phyloP scores from a whole-genome alignment of 768 basidiomycete species.

The Amanita rubescens region DNA sequence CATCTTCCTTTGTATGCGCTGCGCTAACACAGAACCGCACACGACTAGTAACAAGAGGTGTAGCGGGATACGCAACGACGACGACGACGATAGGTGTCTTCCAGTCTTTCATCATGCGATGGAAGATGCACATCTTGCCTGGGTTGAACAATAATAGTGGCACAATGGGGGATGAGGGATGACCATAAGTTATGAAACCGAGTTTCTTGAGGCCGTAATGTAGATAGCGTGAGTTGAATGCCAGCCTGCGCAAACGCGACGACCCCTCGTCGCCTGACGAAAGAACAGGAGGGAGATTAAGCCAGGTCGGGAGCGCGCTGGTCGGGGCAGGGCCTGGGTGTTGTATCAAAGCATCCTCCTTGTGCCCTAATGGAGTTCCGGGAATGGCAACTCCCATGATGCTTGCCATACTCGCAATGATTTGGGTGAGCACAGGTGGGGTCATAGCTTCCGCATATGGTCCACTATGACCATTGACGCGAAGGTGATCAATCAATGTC shows the following conservation, averaged over 20 bases:
- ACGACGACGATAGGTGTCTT: slow-evolving; percentile 81
- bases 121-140: slow-evolving; percentile 90
- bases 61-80: slow-evolving; percentile 87
- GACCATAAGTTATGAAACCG: slow-evolving; percentile 95
- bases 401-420: slow-evolving; percentile 88
- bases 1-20: slow-evolving; percentile 94
- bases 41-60: slow-evolving; percentile 79
- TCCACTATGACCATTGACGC: slow-evolving; percentile 73
- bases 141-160: slow-evolving; percentile 89
- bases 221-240: slow-evolving; percentile 94
- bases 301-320: slow-evolving; percentile 66
- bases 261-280: slow-evolving; percentile 81
- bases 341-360: slow-evolving; percentile 13
- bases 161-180: slow-evolving; percentile 86
- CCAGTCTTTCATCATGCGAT: slow-evolving; percentile 78
- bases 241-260: slow-evolving; percentile 76
- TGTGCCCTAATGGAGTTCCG: slow-evolving; percentile 28
- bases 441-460: slow-evolving; percentile 87
- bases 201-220: slow-evolving; percentile 79
- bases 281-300: slow-evolving; percentile 63
- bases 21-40: slow-evolving; percentile 94
- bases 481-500: slow-evolving; percentile 71
- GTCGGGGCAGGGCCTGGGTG: slow-evolving; percentile 69
- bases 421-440: slow-evolving; percentile 85
- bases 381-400: slow-evolving; percentile 80